Percentiles rank a stretch among this genome's conserved stretches.
These are phyloP conservation scores for Fusarium albidum DNA, from an alignment of 2,329 filamentous ascomycete species.

Conservation along the genomic window DNA sequence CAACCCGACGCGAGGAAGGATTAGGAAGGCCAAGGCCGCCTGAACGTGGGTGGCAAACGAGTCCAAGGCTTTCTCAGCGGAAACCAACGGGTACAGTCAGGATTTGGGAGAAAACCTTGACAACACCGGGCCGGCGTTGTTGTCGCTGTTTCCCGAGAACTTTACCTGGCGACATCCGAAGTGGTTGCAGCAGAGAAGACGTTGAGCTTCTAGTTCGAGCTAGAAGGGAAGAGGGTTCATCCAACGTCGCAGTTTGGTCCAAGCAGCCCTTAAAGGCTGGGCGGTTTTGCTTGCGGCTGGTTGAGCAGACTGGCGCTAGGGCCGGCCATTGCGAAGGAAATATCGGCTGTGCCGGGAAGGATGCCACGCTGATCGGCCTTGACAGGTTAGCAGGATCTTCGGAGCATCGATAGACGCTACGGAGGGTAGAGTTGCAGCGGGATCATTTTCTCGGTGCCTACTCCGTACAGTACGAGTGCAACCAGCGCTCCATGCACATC, in stretches of 20 bases:
- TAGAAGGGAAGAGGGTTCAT: background rate
- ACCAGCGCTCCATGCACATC: too few relatives aligned
- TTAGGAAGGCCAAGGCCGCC: conserved; percentile 23
- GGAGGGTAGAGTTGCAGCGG: background rate
- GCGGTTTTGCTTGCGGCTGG: conserved; percentile 13
- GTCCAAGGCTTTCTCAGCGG: conserved; percentile 11
- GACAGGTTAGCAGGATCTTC: conserved; percentile 16
- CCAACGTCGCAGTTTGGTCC: background rate
- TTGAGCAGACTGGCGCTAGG: conserved; percentile 6
- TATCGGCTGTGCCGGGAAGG: conserved; percentile 8
- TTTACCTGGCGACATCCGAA: conserved; percentile 14
- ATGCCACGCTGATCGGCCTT: conserved; percentile 2
- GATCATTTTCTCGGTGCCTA: conserved; percentile 19
- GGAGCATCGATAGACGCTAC: conserved; percentile 9
- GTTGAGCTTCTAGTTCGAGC: conserved; percentile 1
- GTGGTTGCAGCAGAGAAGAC: conserved; percentile 26
- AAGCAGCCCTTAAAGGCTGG: background rate
- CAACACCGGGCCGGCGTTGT: conserved; percentile 19
- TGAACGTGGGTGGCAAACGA: conserved; percentile 29
- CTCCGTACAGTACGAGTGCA: conserved; percentile 20
- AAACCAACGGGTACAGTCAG: conserved; percentile 25
- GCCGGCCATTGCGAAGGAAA: background rate
- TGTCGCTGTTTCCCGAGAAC: conserved; percentile 19
- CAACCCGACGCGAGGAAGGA: conserved; percentile 21
- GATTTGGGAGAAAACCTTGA: conserved; percentile 9